phyloP scores from a whole-genome alignment of 2,329 filamentous ascomycete genomes.

The Arthrinium puccinioides region DNA sequence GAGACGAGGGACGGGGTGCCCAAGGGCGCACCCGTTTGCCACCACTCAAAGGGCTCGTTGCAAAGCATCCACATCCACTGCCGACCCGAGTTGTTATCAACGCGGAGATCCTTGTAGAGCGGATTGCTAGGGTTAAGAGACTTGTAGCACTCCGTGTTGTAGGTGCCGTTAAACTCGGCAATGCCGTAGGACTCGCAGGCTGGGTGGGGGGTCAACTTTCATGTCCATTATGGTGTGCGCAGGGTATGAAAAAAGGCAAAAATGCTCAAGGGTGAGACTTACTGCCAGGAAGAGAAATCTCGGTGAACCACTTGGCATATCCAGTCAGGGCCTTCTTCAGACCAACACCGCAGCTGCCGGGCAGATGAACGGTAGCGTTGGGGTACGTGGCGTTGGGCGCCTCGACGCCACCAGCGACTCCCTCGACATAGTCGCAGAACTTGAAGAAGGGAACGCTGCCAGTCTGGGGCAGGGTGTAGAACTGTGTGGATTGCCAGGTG shows the following conservation, averaged over 20 bases:
- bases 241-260: neutral
- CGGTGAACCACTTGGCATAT: conserved; percentile 40
- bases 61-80: conserved; percentile 52
- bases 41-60: conserved; percentile 38
- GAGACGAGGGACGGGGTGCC: conserved; percentile 32
- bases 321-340: conserved; percentile 42
- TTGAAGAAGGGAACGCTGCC: conserved; percentile 38
- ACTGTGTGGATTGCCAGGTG: conserved; percentile 48
- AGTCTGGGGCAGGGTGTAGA: conserved; percentile 34
- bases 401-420: conserved; percentile 28
- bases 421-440: conserved; percentile 44
- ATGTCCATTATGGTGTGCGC: neutral
- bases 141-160: conserved; percentile 39
- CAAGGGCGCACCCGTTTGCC: conserved; percentile 37
- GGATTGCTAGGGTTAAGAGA: conserved; percentile 36
- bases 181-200: conserved; percentile 33
- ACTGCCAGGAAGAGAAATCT: conserved; percentile 32
- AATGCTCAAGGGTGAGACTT: neutral
- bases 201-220: neutral
- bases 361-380: conserved; percentile 24
- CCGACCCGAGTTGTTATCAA: conserved; percentile 35
- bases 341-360: conserved; percentile 42
- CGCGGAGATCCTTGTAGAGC: conserved; percentile 26
- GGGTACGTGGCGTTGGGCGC: conserved; percentile 33
- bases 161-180: conserved; percentile 25